phyloP scores from a whole-genome alignment of 805 yeast genomes.

The Ogataea dorogensis region DNA sequence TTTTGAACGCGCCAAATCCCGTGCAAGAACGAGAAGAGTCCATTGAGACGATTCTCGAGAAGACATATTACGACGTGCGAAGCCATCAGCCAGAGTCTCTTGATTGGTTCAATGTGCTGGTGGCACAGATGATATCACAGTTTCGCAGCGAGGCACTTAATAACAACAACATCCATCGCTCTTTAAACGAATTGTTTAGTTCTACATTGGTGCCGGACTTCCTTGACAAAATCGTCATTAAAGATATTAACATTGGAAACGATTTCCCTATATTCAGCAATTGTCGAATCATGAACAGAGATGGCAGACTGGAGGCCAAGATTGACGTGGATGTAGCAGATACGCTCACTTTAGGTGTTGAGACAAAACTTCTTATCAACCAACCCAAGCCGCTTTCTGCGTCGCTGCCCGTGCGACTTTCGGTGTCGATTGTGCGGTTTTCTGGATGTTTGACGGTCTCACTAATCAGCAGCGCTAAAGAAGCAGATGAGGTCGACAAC shows the following conservation, averaged over 20 bases:
- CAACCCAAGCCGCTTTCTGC: constrained; percentile 85
- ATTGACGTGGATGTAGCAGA: constrained; percentile 90
- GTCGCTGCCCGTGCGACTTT: constrained; percentile 76
- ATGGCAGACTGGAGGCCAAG: constrained; percentile 71
- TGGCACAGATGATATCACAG: constrained; percentile 88
- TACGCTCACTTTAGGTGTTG: constrained; percentile 80
- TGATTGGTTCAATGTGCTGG: constrained; percentile 94
- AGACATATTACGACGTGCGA: constrained; percentile 87
- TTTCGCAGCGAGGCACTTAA: constrained; percentile 84
- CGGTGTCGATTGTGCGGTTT: constrained; percentile 87
- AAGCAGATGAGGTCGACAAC: constrained; percentile 10
- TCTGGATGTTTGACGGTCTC: constrained; percentile 87
- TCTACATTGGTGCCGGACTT: constrained; percentile 73
- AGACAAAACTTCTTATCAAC: constrained; percentile 74
- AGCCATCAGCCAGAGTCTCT: constrained; percentile 86
- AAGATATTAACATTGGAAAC: constrained; percentile 90
- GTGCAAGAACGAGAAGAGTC: constrained; percentile 18
- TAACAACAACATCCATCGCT: constrained; percentile 80
- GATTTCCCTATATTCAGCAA: constrained; percentile 95
- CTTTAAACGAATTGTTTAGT: constrained; percentile 65
- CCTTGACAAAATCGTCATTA: constrained; percentile 71
- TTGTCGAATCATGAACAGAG: constrained; percentile 65
- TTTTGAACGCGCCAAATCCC: constrained; percentile 11
- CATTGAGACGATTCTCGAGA: constrained; percentile 62
- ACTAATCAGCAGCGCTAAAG: constrained; percentile 36